Conservation (phyloP, 2,329 filamentous ascomycete species). For the Aspergillus udagawae region DNA sequence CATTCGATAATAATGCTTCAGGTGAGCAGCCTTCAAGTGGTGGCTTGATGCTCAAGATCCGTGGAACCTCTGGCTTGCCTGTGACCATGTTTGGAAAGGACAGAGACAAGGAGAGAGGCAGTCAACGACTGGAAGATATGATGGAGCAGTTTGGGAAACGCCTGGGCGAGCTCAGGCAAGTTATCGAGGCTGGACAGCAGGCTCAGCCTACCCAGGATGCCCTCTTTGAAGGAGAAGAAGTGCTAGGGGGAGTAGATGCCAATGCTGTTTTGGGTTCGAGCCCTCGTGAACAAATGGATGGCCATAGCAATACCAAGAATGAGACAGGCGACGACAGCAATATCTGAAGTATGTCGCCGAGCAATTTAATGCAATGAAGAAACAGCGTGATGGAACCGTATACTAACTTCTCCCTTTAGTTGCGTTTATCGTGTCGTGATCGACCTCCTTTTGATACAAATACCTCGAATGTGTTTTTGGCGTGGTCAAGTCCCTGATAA, state of each 20-base stretch:
- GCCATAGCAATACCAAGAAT: neutral
- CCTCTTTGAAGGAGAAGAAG: neutral
- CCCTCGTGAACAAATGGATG: neutral
- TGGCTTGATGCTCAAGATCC: constrained; percentile 43
- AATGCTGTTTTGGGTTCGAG: neutral
- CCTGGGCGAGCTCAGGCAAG: constrained; percentile 39
- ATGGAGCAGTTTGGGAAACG: constrained; percentile 45
- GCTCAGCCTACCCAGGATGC: neutral
- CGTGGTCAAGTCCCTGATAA: neutral
- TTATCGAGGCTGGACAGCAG: constrained; percentile 36
- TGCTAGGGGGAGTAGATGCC: neutral
- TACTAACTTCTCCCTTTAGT: neutral
- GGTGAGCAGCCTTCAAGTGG: constrained; percentile 44
- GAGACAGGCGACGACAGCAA: neutral
- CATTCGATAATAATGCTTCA: constrained; percentile 56
- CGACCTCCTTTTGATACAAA: neutral
- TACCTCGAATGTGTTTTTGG: neutral
- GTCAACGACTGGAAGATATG: constrained; percentile 41
- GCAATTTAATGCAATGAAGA: neutral
- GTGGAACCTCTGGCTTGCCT: constrained; percentile 36
- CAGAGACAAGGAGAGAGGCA: constrained; percentile 19
- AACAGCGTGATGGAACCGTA: too few species aligned
- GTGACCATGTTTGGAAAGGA: constrained; percentile 17
- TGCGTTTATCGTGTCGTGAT: neutral
- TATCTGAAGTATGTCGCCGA: neutral